Evolutionary conservation across 148 eudicot species (phyloP).

Genomic region (Vaccinium corymbosum): DNA sequence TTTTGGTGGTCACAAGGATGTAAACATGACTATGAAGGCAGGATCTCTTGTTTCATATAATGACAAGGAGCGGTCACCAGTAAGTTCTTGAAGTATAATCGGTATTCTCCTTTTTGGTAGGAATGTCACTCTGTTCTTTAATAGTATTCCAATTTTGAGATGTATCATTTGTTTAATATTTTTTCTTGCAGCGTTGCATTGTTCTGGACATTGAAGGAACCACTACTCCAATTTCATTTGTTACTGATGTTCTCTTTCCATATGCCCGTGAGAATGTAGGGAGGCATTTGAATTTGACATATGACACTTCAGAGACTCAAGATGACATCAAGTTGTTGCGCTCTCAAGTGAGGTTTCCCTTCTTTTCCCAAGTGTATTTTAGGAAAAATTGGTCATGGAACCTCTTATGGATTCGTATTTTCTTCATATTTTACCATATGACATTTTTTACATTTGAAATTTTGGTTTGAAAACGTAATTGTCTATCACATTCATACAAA

Average conservation of each 20-base stretch:
- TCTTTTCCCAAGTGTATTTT: not conserved
- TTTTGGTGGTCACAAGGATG: constrained; percentile 25
- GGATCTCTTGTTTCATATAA: constrained; percentile 19
- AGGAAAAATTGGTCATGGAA: not conserved
- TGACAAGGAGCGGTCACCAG: constrained; percentile 30
- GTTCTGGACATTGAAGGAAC: constrained; percentile 99
- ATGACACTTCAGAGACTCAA: constrained; percentile 73
- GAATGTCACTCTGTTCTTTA: not conserved
- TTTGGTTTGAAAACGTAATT: not conserved
- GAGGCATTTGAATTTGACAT: constrained; percentile 83
- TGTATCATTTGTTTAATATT: not conserved
- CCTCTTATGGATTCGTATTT: not conserved
- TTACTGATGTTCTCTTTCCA: constrained; percentile 92
- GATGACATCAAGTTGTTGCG: constrained; percentile 80
- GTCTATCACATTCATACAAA: not conserved
- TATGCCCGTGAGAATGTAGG: constrained; percentile 86
- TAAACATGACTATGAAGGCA: constrained; percentile 22
- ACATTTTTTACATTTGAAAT: not conserved
- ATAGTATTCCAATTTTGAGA: not conserved
- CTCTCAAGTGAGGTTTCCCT: constrained; percentile 53
- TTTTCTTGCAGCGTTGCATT: constrained; percentile 69
- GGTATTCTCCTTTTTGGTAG: not conserved
- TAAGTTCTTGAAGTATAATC: constrained; percentile 23
- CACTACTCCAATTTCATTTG: constrained; percentile 94
- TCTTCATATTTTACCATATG: not conserved